Conservation (phyloP, 2,329 filamentous ascomycete species). For the Pseudocercospora cruenta region DNA sequence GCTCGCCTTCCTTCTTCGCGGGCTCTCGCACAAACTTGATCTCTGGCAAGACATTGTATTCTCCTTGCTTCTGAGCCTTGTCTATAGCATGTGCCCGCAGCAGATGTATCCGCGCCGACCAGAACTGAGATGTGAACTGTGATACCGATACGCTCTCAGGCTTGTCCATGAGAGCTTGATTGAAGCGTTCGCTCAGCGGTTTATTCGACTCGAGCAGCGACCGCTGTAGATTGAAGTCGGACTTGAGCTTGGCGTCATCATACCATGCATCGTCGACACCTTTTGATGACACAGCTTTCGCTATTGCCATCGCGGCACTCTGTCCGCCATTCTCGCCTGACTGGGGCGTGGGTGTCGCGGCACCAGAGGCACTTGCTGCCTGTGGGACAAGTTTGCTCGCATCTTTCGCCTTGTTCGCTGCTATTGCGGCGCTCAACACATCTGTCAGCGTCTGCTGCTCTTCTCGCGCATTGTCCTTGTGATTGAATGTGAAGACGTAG, state of each 20-base stretch:
- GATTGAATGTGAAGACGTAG: slow-evolving; percentile 90
- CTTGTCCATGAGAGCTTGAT: slow-evolving; percentile 80
- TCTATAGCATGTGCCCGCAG: slow-evolving; percentile 91
- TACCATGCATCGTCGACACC: slow-evolving; percentile 66
- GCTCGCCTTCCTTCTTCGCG: slow-evolving; percentile 58
- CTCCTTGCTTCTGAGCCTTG: slow-evolving; percentile 79
- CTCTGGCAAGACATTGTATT: slow-evolving; percentile 90
- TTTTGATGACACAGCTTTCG: slow-evolving; percentile 65
- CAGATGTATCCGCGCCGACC: slow-evolving; percentile 84
- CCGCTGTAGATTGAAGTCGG: slow-evolving; percentile 81
- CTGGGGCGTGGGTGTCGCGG: slow-evolving; percentile 28
- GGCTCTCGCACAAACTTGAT: slow-evolving; percentile 62
- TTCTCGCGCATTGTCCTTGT: slow-evolving; percentile 68
- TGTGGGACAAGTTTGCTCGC: slow-evolving; percentile 43
- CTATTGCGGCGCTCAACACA: slow-evolving; percentile 75
- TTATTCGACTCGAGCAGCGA: slow-evolving; percentile 80
- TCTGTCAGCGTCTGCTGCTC: slow-evolving; percentile 88
- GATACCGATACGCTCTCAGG: slow-evolving; percentile 78
- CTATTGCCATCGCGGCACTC: slow-evolving; percentile 71
- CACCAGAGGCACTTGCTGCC: slow-evolving; percentile 19
- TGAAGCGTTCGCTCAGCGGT: slow-evolving; percentile 78
- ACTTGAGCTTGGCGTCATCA: slow-evolving; percentile 76
- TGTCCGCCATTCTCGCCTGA: slow-evolving; percentile 26
- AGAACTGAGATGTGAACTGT: slow-evolving; percentile 90
- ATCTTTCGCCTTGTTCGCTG: slow-evolving; percentile 63